phyloP scores from a whole-genome alignment of 2,329 filamentous ascomycete genomes.

The Epicoccum nigrum region DNA sequence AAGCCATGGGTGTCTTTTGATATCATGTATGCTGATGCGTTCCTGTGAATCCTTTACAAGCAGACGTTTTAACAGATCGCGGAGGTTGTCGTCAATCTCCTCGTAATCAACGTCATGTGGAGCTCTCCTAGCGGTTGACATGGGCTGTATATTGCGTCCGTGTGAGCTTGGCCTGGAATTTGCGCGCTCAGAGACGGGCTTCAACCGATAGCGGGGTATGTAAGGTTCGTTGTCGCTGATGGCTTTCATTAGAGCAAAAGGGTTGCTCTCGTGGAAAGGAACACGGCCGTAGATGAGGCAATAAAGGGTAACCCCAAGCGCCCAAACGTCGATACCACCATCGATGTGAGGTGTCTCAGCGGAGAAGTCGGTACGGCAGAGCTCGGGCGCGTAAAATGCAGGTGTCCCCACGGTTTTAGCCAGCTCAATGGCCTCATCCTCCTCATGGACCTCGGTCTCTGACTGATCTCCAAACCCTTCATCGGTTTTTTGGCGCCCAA shows the following conservation, averaged over 20 bases:
- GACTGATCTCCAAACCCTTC: conserved; percentile 74
- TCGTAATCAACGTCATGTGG: conserved; percentile 85
- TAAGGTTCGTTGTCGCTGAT: conserved; percentile 94
- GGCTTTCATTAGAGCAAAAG: conserved; percentile 87
- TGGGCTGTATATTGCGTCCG: conserved; percentile 56
- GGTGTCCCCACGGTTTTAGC: conserved; percentile 98
- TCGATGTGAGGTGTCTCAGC: conserved; percentile 75
- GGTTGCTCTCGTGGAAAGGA: conserved; percentile 89
- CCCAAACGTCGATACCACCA: conserved; percentile 96
- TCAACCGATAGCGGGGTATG: conserved; percentile 81
- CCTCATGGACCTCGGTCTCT: conserved; percentile 82
- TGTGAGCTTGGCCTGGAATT: conserved; percentile 55
- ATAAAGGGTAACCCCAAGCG: conserved; percentile 92
- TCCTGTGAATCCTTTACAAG: conserved; percentile 87
- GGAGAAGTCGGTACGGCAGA: conserved; percentile 84
- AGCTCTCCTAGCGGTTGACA: conserved; percentile 71
- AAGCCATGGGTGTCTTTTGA: conserved; percentile 94
- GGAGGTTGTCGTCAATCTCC: conserved; percentile 77
- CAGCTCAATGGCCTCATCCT: conserved; percentile 93
- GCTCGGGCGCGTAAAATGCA: conserved; percentile 94
- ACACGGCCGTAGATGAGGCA: conserved; percentile 93
- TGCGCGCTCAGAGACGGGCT: conserved; percentile 64
- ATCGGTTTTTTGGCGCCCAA: conserved; percentile 84
- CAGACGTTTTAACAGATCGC: conserved; percentile 78
- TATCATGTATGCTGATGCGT: conserved; percentile 86